phyloP scores from a whole-genome alignment of 139 green algal genomes.

The Ettlia oleoabundans region DNA sequence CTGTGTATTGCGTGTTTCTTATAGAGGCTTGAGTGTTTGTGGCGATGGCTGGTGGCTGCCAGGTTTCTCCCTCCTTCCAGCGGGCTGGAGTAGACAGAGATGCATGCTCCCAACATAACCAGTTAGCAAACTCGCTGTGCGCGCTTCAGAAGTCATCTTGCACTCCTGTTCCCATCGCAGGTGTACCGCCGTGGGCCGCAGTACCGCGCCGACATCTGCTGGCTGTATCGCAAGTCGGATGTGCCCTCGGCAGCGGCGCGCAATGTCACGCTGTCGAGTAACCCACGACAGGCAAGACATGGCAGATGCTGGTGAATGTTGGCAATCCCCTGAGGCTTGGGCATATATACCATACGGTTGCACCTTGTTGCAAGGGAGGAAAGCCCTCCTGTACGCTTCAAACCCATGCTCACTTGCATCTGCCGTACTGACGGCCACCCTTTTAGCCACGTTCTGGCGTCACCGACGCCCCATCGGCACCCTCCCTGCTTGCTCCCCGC shows the following conservation, averaged over 20 bases:
- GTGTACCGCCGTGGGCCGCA: not conserved
- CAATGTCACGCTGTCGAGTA: not conserved
- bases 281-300: not conserved
- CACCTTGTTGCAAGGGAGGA: not conserved
- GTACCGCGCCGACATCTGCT: not conserved
- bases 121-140: no score
- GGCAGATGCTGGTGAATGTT: not conserved
- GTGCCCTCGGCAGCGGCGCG: not conserved
- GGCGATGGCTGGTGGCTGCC: no score
- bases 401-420: no score
- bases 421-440: not conserved
- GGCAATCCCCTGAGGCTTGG: not conserved
- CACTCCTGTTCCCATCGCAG: no score
- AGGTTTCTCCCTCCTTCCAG: no score
- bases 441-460: not conserved
- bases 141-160: no score
- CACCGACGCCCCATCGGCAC: not conserved
- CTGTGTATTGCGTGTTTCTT: no score
- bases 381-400: no score
- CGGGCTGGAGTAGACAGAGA: no score
- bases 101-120: no score
- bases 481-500: not conserved
- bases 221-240: constrained; percentile 21
- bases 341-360: not conserved
- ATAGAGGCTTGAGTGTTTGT: no score